Evolutionary conservation across 495 filamentous ascomycete genomes (phyloP), one percentile per base, ranked within the genome.

Genomic region (Echria macrotheca): DNA sequence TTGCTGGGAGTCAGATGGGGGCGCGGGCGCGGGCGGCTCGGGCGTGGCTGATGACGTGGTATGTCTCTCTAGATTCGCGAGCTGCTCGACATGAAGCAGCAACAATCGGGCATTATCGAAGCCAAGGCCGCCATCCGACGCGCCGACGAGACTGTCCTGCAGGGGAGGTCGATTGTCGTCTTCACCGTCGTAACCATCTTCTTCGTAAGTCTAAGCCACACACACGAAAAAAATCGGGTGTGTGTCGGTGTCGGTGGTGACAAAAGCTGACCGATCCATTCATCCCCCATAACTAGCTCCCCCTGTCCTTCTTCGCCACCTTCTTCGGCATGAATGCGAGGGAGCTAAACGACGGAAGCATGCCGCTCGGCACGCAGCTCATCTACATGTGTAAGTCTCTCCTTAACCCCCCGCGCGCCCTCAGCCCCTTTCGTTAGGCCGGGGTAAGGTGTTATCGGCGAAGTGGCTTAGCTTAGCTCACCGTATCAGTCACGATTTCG

Each of bases 121-220:
- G 75, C 80, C 3, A 75, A 76, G 44, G 69, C 80, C 25, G 74
- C 80, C 1, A 64, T 78, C 5, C 73, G 73, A 55, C 74, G 81
- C 33, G 78, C 78, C 5, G 74, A 80, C 19, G 77, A 82, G 23
- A 76, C 74, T 4, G 69, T 78, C 15, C 72, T 72, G 28, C 80
- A 84, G 56, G 76, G 77, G 1, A 65, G 74, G 31, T 76, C 80
- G 1, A 75, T 85, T 25, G 80, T 84, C 72, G 71, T 83, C 0
- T 84, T 85, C 47, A 85, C 82, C 0, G 72, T 85, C 9, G 76
- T 84, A 47, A 83, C 78, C 2, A 81, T 84, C 41, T 72, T 84
- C 23, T 75, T 75, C 49, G 65, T 72, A 54, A 63, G 66, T 53
- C 9, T 4, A 31, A n/a, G n/a, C n/a, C n/a, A n/a, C n/a, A n/a